Evolutionary conservation across 352 stramenopile genomes (phyloP).

Genomic region (Pythium dissimile): DNA sequence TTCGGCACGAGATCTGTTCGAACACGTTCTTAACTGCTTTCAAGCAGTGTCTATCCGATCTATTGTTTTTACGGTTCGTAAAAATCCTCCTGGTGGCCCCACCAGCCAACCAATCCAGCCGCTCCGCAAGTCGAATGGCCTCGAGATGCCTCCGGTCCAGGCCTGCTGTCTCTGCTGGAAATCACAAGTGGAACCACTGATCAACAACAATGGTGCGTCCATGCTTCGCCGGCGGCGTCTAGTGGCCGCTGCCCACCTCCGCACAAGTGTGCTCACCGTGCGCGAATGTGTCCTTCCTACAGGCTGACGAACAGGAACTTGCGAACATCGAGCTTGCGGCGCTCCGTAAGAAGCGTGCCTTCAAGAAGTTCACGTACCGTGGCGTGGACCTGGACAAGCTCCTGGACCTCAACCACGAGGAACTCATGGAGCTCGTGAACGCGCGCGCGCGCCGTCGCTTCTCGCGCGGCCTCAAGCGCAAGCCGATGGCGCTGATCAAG

Average conservation of each 20-base stretch:
- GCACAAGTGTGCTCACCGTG: too few relatives aligned
- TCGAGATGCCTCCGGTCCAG: too few relatives aligned
- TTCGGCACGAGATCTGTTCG: too few relatives aligned
- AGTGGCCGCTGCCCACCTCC: too few relatives aligned
- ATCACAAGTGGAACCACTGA: constrained; percentile 27
- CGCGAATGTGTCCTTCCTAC: background rate
- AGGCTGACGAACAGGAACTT: constrained; percentile 56
- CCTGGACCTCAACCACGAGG: constrained; percentile 98
- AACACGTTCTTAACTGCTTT: too few relatives aligned
- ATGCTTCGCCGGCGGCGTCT: background rate
- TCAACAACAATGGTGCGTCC: constrained; percentile 31
- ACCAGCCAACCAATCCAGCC: constrained; percentile 23
- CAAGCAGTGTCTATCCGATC: too few relatives aligned
- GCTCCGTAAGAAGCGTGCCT: constrained; percentile 99
- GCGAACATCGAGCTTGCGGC: constrained; percentile 90
- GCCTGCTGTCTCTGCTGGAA: background rate
- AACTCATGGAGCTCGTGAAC: constrained; percentile 99
- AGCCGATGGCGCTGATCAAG: constrained; percentile 99
- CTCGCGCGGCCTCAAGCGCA: constrained; percentile 98
- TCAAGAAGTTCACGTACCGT: constrained; percentile 99
- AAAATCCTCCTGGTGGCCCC: constrained; percentile 6
- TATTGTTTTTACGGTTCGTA: background rate
- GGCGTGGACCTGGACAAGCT: constrained; percentile 99
- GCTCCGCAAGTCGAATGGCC: background rate
- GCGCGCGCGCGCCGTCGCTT: constrained; percentile 96